A percentile compares a stretch with the other conserved stretches of the same genome.
These are phyloP conservation scores for Fusarium udum DNA, from an alignment of 2,329 filamentous ascomycete species.

Conservation along the genomic window DNA sequence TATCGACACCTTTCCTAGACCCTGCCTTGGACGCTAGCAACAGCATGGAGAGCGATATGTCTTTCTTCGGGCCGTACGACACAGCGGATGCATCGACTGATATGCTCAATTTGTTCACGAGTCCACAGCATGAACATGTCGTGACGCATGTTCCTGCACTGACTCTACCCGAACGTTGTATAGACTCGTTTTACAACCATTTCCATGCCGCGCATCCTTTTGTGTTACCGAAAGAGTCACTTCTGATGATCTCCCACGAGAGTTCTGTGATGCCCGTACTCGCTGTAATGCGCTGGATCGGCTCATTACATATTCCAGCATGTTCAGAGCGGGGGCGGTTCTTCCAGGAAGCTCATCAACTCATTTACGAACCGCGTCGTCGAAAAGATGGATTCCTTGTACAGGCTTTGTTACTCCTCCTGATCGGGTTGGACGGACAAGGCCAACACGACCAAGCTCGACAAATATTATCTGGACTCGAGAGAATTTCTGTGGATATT, in stretches of 20 bases:
- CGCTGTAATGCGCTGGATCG: constrained; percentile 65
- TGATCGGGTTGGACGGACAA: constrained; percentile 81
- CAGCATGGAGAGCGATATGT: constrained; percentile 13
- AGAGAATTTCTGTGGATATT: constrained; percentile 77
- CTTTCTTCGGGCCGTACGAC: constrained; percentile 25
- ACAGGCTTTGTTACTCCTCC: constrained; percentile 79
- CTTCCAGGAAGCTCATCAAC: constrained; percentile 66
- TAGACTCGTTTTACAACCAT: constrained; percentile 67
- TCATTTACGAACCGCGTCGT: constrained; percentile 58
- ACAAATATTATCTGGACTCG: constrained; percentile 72
- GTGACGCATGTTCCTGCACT: constrained; percentile 37
- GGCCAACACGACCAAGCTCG: constrained; percentile 76
- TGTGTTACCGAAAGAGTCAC: constrained; percentile 61
- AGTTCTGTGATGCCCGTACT: constrained; percentile 59
- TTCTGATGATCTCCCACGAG: constrained; percentile 60
- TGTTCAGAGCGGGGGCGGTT: constrained; percentile 58
- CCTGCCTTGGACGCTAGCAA: constrained; percentile 2
- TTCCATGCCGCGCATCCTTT: constrained; percentile 69
- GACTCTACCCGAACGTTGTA: constrained; percentile 61
- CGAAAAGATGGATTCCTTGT: constrained; percentile 70
- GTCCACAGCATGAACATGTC: constrained; percentile 21
- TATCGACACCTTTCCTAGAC: constrained; percentile 28
- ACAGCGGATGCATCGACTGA: constrained; percentile 40
- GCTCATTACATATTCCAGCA: constrained; percentile 64
- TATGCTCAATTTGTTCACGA: constrained; percentile 28